A percentile compares a stretch with the other conserved stretches of the same genome.
Evolutionary conservation across 768 basidiomycete genomes (phyloP).

Genomic region (Mycena epipterygia): DNA sequence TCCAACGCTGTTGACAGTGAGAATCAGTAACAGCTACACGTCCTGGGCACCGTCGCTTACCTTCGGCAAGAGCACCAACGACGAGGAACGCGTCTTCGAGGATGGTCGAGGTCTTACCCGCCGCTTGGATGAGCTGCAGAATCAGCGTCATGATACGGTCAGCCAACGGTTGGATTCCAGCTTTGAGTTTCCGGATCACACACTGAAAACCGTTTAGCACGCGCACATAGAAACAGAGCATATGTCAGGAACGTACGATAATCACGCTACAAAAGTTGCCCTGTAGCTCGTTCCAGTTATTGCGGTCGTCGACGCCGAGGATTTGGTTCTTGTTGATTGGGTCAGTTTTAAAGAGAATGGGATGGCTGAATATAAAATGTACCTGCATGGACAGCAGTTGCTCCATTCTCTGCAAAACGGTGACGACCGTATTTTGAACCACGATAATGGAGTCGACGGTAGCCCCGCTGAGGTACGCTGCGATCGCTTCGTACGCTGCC

Average conservation of each 20-base stretch:
- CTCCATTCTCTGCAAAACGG: conserved; percentile 92
- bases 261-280: conserved; percentile 94
- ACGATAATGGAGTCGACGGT: conserved; percentile 83
- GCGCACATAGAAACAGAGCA: not conserved
- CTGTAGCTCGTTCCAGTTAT: conserved; percentile 99
- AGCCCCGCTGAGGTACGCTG: conserved; percentile 86
- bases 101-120: conserved; percentile 94
- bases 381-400: conserved; percentile 88
- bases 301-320: conserved; percentile 93
- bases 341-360: not conserved
- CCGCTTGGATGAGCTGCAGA: conserved; percentile 85
- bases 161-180: conserved; percentile 87
- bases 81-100: conserved; percentile 97
- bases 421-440: conserved; percentile 85
- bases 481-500: conserved; percentile 96
- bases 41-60: conserved; percentile 49
- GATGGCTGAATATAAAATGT: conserved; percentile 37
- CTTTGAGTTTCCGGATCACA: conserved; percentile 86
- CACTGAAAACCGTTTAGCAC: conserved; percentile 58
- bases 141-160: conserved; percentile 96
- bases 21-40: not conserved
- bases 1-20: conserved; percentile 71
- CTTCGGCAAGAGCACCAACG: conserved; percentile 87
- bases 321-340: conserved; percentile 80
- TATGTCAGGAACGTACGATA: conserved; percentile 67